Conservation (phyloP, 345 rosid species). For the Moricandia arvensis region DNA sequence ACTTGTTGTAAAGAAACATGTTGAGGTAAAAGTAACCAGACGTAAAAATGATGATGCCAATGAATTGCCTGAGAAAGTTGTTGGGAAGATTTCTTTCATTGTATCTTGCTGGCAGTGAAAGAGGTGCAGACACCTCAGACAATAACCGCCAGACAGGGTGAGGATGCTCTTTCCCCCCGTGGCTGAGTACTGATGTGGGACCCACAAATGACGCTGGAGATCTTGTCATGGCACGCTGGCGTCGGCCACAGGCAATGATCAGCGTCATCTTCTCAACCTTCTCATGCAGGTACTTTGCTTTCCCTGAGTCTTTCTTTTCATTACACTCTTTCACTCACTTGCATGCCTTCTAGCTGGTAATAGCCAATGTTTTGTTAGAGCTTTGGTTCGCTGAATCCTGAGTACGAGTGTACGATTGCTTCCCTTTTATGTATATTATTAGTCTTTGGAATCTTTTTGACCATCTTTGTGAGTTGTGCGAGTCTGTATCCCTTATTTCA, state of each 20-base stretch:
- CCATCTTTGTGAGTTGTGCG: not conserved
- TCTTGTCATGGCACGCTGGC: no score
- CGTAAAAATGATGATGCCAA: not conserved
- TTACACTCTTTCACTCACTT: conserved; percentile 43
- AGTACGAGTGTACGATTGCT: not conserved
- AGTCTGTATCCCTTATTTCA: not conserved
- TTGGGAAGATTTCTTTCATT: not conserved
- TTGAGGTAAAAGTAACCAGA: not conserved
- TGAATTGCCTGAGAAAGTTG: not conserved
- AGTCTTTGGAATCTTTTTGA: not conserved
- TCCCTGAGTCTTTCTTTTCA: not conserved
- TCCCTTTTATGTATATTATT: not conserved
- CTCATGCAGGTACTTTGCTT: conserved; percentile 71
- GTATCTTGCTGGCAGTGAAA: not conserved
- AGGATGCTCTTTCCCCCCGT: not conserved
- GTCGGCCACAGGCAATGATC: conserved; percentile 72
- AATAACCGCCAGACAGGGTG: not conserved
- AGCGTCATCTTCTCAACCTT: conserved; percentile 80
- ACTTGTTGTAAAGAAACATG: not conserved
- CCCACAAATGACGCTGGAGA: not conserved
- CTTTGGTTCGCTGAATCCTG: not conserved
- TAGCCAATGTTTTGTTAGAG: not conserved
- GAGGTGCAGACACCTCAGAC: not conserved
- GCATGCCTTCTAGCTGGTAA: conserved; percentile 18
- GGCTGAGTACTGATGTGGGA: not conserved